These are phyloP conservation scores for Leccinum uliginosum DNA, from an alignment of 768 basidiomycete genomes.

Conservation along the genomic window DNA sequence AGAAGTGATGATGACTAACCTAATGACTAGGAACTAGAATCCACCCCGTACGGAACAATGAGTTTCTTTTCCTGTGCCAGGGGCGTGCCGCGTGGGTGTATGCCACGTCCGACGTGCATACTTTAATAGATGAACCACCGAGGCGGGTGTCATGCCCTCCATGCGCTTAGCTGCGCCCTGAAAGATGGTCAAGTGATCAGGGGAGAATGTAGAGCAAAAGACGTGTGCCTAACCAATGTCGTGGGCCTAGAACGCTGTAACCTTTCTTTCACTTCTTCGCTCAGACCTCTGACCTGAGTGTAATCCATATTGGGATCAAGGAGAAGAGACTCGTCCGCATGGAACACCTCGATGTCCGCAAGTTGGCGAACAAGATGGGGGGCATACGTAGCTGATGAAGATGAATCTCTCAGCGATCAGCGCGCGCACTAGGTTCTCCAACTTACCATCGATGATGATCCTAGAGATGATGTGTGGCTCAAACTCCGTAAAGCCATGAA, in stretches of 20 bases:
- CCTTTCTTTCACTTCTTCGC: slow-evolving; percentile 69
- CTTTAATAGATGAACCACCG: slow-evolving; percentile 62
- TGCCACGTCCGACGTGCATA: slow-evolving; percentile 46
- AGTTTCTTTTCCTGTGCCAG: background rate
- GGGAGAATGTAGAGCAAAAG: background rate
- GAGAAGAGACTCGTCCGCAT: slow-evolving; percentile 67
- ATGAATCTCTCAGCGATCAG: background rate
- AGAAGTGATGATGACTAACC: background rate
- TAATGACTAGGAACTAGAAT: background rate
- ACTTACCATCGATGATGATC: slow-evolving; percentile 67
- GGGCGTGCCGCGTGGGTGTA: background rate
- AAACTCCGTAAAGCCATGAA: slow-evolving; percentile 38
- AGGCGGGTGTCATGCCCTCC: slow-evolving; percentile 89
- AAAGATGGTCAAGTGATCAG: background rate
- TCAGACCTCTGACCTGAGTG: slow-evolving; percentile 56
- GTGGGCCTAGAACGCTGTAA: slow-evolving; percentile 57
- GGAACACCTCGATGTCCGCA: slow-evolving; percentile 70
- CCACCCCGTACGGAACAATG: background rate
- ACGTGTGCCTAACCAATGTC: slow-evolving; percentile 50
- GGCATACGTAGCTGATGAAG: slow-evolving; percentile 51
- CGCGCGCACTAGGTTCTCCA: background rate
- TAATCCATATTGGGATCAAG: slow-evolving; percentile 76
- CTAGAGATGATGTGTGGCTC: slow-evolving; percentile 53
- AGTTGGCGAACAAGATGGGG: slow-evolving; percentile 66
- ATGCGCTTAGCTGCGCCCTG: slow-evolving; percentile 93